These are phyloP conservation scores for Parmales sp. DNA, from an alignment of 108 stramenopile genomes.

Conservation along the genomic window DNA sequence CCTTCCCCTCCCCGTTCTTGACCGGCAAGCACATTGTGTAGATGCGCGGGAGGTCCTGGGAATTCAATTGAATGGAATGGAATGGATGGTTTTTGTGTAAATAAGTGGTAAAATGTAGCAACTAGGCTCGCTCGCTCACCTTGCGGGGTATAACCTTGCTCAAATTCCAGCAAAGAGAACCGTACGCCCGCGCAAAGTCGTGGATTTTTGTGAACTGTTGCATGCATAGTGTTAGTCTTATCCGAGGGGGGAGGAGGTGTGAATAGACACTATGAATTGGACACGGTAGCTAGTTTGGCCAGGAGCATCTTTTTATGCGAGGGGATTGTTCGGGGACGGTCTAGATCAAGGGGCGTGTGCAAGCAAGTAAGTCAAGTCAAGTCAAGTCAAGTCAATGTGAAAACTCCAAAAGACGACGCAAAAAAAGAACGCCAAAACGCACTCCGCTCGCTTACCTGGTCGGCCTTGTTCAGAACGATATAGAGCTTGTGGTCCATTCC, in stretches of 20 bases:
- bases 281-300: no score
- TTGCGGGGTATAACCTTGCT: conserved; percentile 86
- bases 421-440: no score
- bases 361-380: neutral
- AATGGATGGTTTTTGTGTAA: no score
- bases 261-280: no score
- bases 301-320: no score
- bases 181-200: conserved; percentile 98
- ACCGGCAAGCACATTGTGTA: conserved; percentile 94
- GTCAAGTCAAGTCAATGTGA: neutral
- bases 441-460: conserved; percentile 59
- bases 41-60: conserved; percentile 94
- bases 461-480: conserved; percentile 96
- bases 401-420: neutral
- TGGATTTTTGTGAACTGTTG: conserved; percentile 69
- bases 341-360: no score
- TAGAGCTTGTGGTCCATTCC: conserved; percentile 98
- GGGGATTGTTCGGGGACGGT: no score
- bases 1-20: conserved; percentile 18
- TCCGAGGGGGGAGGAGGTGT: no score
- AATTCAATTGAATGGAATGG: conserved; percentile 40
- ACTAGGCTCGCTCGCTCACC: no score
- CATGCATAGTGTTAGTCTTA: conserved; percentile 13
- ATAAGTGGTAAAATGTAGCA: no score
- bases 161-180: conserved; percentile 96